Conservation (phyloP, 345 rosid species). For the Schrenkiella parvula region DNA sequence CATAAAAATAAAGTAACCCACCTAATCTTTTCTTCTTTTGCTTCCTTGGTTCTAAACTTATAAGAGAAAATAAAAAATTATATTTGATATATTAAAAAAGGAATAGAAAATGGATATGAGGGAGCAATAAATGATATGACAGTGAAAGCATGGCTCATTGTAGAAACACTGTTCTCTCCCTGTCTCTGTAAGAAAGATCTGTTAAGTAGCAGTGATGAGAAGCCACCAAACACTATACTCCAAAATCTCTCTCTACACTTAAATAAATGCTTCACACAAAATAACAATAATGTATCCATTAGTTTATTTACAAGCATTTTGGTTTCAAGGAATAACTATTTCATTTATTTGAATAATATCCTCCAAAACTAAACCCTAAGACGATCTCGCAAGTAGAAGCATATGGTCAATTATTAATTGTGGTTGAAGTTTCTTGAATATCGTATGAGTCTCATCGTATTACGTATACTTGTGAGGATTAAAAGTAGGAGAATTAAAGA, state of each 20-base stretch:
- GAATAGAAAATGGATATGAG: conserved; percentile 14
- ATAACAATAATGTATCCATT: neutral
- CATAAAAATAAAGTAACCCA: conserved; percentile 12
- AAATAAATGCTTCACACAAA: conserved; percentile 25
- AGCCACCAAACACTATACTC: conserved; percentile 38
- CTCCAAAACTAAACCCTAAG: conserved; percentile 7
- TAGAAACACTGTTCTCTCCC: conserved; percentile 36
- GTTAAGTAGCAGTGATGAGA: conserved; percentile 38
- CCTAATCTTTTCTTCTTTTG: neutral
- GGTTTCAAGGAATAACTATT: neutral
- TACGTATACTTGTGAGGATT: neutral
- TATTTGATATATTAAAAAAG: neutral
- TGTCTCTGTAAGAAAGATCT: conserved; percentile 37
- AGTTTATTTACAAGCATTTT: neutral
- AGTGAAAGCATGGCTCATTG: conserved; percentile 39
- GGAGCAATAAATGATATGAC: conserved; percentile 33
- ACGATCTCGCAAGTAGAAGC: neutral
- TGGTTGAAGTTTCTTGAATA: neutral
- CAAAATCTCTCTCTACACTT: conserved; percentile 32
- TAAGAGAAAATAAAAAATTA: no score
- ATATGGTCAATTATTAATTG: neutral
- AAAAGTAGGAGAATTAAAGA: neutral
- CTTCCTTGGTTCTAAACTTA: neutral
- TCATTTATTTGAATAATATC: neutral
- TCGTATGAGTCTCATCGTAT: neutral